A percentile compares a stretch with the other conserved stretches of the same genome.
Evolutionary conservation across 495 filamentous ascomycete species (phyloP).

Genomic region (Articulospora tetracladia): DNA sequence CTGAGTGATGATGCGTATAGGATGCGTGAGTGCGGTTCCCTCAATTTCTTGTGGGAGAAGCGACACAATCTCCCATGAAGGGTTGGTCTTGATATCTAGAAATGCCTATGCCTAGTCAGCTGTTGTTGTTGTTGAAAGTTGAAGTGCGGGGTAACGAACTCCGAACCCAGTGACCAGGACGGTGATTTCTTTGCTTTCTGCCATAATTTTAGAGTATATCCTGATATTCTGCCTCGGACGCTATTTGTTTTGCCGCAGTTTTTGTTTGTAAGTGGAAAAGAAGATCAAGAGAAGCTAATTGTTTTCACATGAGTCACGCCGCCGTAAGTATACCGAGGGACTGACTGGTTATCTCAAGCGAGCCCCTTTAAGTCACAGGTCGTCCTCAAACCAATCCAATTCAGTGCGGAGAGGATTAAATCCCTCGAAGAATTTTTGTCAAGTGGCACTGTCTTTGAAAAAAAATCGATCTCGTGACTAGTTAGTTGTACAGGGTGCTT

Average conservation of each 20-base stretch:
- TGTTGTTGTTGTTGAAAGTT: neutral
- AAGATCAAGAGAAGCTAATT: too few relatives aligned
- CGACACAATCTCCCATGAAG: constrained; percentile 18
- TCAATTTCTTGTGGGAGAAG: neutral
- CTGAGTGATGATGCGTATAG: constrained; percentile 19
- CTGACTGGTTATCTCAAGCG: neutral
- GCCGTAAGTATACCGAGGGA: too few relatives aligned
- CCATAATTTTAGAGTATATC: neutral
- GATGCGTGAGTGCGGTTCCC: neutral
- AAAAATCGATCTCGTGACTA: too few relatives aligned
- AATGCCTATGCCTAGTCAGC: constrained; percentile 12
- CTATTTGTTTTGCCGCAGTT: too few relatives aligned
- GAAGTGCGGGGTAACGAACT: constrained; percentile 14
- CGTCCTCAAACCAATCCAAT: too few relatives aligned
- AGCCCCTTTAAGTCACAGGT: neutral
- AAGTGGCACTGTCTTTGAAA: too few relatives aligned
- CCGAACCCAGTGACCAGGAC: constrained; percentile 29
- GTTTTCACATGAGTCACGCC: neutral
- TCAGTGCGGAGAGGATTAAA: too few relatives aligned
- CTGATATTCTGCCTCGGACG: too few relatives aligned
- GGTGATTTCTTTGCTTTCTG: constrained; percentile 7
- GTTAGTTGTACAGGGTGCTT: too few relatives aligned
- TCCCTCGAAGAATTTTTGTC: too few relatives aligned
- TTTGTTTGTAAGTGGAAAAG: neutral
- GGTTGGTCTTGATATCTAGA: constrained; percentile 18